Conservation (phyloP, 306 rosid species). For the Vigna nakashimae region DNA sequence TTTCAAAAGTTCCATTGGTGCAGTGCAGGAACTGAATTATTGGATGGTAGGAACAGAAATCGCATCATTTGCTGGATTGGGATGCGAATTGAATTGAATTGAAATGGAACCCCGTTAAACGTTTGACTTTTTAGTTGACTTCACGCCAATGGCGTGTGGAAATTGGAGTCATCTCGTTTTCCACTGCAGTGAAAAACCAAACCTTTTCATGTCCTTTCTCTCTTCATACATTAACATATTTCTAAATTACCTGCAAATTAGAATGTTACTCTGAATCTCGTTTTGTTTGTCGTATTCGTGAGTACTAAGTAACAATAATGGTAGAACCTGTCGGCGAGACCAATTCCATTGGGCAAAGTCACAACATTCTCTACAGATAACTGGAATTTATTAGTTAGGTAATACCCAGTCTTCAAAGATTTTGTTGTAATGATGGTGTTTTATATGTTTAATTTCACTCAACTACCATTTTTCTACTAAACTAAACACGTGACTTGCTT, state of each 20-base stretch:
- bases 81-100: neutral
- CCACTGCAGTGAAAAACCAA: conserved; percentile 10
- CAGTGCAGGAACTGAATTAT: conserved; percentile 3
- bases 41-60: conserved; percentile 2
- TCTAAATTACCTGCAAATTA: neutral
- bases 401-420: neutral
- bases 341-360: neutral
- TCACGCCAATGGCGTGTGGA: neutral
- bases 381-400: neutral
- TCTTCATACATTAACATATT: no score
- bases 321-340: neutral
- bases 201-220: neutral
- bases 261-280: neutral
- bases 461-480: no score
- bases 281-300: neutral
- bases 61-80: neutral
- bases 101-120: neutral
- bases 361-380: neutral
- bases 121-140: conserved; percentile 47
- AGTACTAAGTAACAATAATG: no score
- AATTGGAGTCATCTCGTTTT: neutral
- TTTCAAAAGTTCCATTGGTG: conserved; percentile 64
- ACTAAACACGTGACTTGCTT: no score
- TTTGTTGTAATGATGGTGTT: no score
- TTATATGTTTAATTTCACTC: no score